Evolutionary conservation across 306 rosid species (phyloP).

Genomic region (Medicago ruthenica): DNA sequence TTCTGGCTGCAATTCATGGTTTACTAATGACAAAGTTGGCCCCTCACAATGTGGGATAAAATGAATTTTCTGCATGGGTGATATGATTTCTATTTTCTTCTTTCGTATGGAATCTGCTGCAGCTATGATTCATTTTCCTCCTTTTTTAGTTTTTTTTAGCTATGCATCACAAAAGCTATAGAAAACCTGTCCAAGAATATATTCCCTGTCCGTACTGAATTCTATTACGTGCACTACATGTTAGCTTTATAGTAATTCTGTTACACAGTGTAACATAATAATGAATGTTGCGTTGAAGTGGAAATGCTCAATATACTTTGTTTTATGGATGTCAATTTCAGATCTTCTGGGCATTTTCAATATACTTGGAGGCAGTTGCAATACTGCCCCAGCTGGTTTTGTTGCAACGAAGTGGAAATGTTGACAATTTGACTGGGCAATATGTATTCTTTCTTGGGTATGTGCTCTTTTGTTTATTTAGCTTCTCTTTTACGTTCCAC

Average conservation of each 20-base stretch:
- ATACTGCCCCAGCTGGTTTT: conserved; percentile 89
- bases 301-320: not conserved
- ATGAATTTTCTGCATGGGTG: too few species aligned
- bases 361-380: conserved; percentile 92
- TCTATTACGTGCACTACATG: conserved; percentile 26
- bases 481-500: conserved; percentile 17
- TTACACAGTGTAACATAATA: conserved; percentile 16
- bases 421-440: conserved; percentile 94
- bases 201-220: not conserved
- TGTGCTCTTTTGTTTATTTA: conserved; percentile 31
- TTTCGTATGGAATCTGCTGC: not conserved
- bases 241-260: conserved; percentile 31
- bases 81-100: not conserved
- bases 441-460: conserved; percentile 95
- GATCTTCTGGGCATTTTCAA: conserved; percentile 95
- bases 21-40: too few species aligned
- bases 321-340: conserved; percentile 46
- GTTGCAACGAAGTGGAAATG: conserved; percentile 92
- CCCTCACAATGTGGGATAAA: too few species aligned
- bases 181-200: conserved; percentile 15
- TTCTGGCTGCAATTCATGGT: too few species aligned
- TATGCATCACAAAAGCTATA: conserved; percentile 7
- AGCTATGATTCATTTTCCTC: not conserved
- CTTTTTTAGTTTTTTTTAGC: not conserved
- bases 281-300: not conserved